Conservation (phyloP, 495 filamentous ascomycete species). For the Aspergillus bertholletiae region DNA sequence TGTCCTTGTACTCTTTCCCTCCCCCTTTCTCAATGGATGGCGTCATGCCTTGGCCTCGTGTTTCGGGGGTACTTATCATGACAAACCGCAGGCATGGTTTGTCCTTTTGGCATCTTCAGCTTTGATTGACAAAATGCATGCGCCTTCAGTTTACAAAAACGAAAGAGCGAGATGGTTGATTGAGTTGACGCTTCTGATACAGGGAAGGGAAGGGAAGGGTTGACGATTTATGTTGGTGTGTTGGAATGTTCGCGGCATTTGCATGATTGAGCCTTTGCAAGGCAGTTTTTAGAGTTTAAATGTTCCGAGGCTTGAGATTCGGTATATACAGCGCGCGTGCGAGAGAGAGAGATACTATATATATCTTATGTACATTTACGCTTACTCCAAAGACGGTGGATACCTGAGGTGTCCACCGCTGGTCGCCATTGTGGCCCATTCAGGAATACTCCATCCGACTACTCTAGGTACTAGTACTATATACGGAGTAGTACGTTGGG, state of each 20-base stretch:
- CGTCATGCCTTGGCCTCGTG: neutral
- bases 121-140: neutral
- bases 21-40: neutral
- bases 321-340: too few relatives aligned
- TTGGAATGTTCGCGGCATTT: neutral
- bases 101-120: neutral
- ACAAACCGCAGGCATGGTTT: neutral
- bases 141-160: neutral
- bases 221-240: neutral
- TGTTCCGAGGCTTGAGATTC: too few relatives aligned
- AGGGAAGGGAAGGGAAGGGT: neutral
- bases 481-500: too few relatives aligned
- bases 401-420: too few relatives aligned
- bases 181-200: neutral
- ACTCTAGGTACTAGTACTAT: too few relatives aligned
- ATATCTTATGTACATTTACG: too few relatives aligned
- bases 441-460: too few relatives aligned
- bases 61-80: constrained; percentile 2
- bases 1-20: neutral
- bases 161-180: neutral
- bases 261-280: neutral
- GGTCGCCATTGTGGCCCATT: too few relatives aligned
- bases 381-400: too few relatives aligned
- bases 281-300: too few relatives aligned
- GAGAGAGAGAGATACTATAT: too few relatives aligned